Percentiles rank a stretch among this genome's conserved stretches.
These are phyloP conservation scores for Entomortierella beljakovae DNA, from an alignment of 192 early-diverging fungal genomes.

Conservation along the genomic window DNA sequence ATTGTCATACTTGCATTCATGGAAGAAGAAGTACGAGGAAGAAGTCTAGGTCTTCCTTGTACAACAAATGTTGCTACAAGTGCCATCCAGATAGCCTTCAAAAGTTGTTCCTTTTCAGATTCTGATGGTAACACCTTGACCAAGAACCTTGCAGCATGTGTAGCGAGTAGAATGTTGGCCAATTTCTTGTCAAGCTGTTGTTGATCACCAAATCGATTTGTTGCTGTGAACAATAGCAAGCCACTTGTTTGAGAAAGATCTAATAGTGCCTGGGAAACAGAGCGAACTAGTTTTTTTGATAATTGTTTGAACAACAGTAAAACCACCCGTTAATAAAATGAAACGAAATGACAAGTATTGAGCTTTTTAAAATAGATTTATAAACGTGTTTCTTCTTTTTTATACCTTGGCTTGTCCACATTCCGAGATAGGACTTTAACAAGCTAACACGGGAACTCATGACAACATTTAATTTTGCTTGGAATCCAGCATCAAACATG, in stretches of 20 bases:
- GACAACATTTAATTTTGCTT: slow-evolving; percentile 40
- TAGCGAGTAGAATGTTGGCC: slow-evolving; percentile 37
- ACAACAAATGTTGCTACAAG: slow-evolving; percentile 48
- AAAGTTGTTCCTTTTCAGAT: slow-evolving; percentile 22
- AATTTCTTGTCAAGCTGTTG: slow-evolving; percentile 43
- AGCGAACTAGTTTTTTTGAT: slow-evolving; percentile 19
- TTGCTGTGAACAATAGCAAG: slow-evolving; percentile 41
- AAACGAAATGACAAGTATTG: background rate
- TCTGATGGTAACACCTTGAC: slow-evolving; percentile 22
- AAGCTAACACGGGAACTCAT: slow-evolving; percentile 48
- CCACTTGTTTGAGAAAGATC: slow-evolving; percentile 42
- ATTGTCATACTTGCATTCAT: too few species aligned
- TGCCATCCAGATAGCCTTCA: slow-evolving; percentile 51
- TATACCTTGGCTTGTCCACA: slow-evolving; percentile 48
- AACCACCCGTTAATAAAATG: background rate
- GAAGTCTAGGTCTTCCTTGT: slow-evolving; percentile 30
- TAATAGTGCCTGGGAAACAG: slow-evolving; percentile 29
- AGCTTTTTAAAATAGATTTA: background rate
- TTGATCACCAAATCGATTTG: slow-evolving; percentile 41
- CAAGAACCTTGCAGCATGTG: slow-evolving; percentile 38
- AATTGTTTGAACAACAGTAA: too few species aligned
- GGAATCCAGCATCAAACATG: slow-evolving; percentile 51
- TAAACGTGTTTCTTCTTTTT: background rate
- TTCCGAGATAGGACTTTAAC: slow-evolving; percentile 47
- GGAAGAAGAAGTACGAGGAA: background rate